Percentiles rank a stretch among this genome's conserved stretches.
These are phyloP conservation scores for Leishmania turanica DNA, from an alignment of 208 protist genomes.

Conservation along the genomic window DNA sequence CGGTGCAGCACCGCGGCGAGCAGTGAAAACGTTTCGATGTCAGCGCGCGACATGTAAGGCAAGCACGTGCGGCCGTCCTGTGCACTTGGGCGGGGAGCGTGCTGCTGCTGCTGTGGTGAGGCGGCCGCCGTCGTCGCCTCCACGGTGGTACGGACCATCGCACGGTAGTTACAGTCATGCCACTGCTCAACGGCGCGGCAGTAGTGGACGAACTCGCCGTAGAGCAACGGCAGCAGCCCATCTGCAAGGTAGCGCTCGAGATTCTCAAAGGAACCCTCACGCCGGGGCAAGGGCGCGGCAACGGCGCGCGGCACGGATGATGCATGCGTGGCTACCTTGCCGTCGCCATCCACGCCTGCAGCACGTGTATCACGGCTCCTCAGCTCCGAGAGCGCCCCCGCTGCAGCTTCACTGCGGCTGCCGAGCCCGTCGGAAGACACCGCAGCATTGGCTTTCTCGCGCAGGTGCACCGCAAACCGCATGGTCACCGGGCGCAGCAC, in stretches of 20 bases:
- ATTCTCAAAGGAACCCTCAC: background rate
- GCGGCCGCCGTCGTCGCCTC: background rate
- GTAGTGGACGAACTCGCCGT: conserved; percentile 5
- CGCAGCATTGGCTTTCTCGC: background rate
- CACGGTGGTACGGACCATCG: background rate
- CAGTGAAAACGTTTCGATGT: background rate
- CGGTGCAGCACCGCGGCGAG: conserved; percentile 3
- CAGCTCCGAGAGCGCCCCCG: background rate
- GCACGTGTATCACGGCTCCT: background rate
- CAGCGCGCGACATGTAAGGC: background rate
- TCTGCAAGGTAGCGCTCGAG: conserved; percentile 8
- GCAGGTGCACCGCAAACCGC: background rate
- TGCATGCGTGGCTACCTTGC: background rate
- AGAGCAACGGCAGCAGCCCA: conserved; percentile 2
- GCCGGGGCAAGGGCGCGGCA: background rate
- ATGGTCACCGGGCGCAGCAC: background rate
- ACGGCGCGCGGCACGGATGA: background rate
- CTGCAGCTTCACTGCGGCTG: background rate
- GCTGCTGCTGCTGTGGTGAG: background rate
- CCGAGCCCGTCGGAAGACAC: background rate
- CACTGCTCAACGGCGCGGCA: conserved; percentile 6
- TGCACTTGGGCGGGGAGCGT: background rate
- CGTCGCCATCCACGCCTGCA: background rate
- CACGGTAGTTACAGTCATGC: background rate
- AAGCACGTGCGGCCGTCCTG: background rate